Evolutionary conservation across 2,329 filamentous ascomycete genomes (phyloP), one percentile per base, ranked within the genome.

Genomic region (Alternaria hordeiaustralica): DNA sequence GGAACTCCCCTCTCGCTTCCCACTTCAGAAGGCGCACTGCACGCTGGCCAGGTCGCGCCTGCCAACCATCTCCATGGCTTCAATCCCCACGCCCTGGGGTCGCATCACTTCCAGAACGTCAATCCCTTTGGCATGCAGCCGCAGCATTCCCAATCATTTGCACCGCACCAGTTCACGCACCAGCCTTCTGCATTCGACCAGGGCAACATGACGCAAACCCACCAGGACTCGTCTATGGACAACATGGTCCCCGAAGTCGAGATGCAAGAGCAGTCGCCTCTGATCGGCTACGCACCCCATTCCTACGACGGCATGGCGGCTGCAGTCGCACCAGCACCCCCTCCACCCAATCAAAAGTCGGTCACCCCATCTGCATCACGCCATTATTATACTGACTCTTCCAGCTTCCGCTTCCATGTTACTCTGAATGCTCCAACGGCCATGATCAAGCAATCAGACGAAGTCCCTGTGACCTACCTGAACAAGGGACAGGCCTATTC

Each of bases 401-500:
- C 18, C 67, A 89, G 88, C 66, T 97, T 97, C 76, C 92, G 96
- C 44, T 98, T 93, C 76, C 92, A 96, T 77, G 91, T 93, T 55
- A 96, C 93, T 0, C 82, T 99, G 49, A 96, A 97, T 78, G 95
- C 96, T 1, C 94, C 95, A 4, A 99, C 96, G 0, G 96, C 96
- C 8, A 99, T 98, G 96, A 91, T 96, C 75, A 96, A 92, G 79
- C 90, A 94, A 65, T 82, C 89, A 1, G 92, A 96, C 64, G 95
- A 98, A 78, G 96, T 98, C 23, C 96, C 96, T 0, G 89, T 98
- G n/a, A 97, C 95, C 0, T 99, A 99, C 77, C 87, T 99, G 18
- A 99, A 99, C 83, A 98, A 98, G 81, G 94, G 95, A 23, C 95
- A 98, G 78, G 93, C 94, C 15, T 99, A 99, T 78, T 92, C 92